These are phyloP conservation scores for Vachellia collinsii DNA, from an alignment of 306 rosid genomes.

Conservation along the genomic window DNA sequence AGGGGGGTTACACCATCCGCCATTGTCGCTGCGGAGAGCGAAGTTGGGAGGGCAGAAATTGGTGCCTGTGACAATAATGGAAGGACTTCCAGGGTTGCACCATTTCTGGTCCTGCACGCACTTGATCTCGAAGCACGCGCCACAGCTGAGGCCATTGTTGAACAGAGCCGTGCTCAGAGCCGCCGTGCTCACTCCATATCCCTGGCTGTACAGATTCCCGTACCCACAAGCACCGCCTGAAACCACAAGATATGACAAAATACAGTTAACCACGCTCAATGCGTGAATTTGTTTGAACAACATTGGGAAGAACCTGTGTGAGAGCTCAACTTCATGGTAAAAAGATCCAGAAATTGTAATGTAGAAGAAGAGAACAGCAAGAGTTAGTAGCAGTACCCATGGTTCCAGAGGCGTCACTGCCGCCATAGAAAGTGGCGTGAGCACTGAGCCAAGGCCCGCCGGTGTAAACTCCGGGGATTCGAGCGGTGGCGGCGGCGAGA, in stretches of 20 bases:
- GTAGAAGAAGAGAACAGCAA: not conserved
- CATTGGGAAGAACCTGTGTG: not conserved
- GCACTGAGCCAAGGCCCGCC: conserved; percentile 77
- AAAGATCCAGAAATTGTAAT: not conserved
- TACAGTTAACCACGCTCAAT: not conserved
- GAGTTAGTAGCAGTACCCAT: conserved; percentile 57
- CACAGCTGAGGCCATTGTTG: conserved; percentile 52
- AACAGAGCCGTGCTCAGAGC: conserved; percentile 60
- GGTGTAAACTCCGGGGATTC: conserved; percentile 70
- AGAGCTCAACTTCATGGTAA: not conserved
- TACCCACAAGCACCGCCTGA: conserved; percentile 89
- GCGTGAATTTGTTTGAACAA: not conserved
- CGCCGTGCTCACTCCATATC: conserved; percentile 82
- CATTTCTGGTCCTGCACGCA: conserved; percentile 67
- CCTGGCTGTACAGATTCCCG: conserved; percentile 87
- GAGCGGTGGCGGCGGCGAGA: conserved; percentile 43
- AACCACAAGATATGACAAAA: not conserved
- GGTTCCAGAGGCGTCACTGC: conserved; percentile 87
- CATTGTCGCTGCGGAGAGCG: conserved; percentile 74
- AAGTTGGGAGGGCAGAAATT: conserved; percentile 84
- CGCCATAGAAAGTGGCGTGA: conserved; percentile 93
- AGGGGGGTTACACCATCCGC: conserved; percentile 96
- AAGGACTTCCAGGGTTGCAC: conserved; percentile 78
- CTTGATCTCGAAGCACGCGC: conserved; percentile 51
- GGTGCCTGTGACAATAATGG: conserved; percentile 72